These are phyloP conservation scores for Ogataea parapolymorpha DNA, from an alignment of 805 yeast species.

Conservation along the genomic window DNA sequence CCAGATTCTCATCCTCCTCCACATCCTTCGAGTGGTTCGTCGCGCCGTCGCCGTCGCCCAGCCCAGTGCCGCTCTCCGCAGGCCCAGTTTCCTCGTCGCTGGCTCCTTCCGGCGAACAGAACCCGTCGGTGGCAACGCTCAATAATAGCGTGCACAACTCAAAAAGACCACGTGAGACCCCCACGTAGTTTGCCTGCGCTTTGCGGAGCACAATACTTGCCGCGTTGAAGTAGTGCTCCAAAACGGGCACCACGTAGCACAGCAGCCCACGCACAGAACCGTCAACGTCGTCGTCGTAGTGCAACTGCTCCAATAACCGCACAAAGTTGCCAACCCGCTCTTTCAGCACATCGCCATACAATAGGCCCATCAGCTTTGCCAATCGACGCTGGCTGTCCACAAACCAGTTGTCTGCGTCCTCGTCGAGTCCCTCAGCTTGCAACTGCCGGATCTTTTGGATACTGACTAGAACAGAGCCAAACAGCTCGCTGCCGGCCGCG, in stretches of 20 bases:
- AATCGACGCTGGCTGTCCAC: slow-evolving; percentile 44
- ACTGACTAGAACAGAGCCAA: slow-evolving; percentile 59
- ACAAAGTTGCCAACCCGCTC: slow-evolving; percentile 29
- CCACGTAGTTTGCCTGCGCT: slow-evolving; percentile 46
- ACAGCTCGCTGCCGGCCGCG: slow-evolving; percentile 43
- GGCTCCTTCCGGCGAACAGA: slow-evolving; percentile 88
- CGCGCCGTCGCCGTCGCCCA: slow-evolving; percentile 80
- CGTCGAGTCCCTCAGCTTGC: slow-evolving; percentile 32
- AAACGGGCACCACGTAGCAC: slow-evolving; percentile 58
- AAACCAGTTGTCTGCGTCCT: slow-evolving; percentile 71
- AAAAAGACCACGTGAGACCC: slow-evolving; percentile 59
- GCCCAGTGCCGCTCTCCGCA: slow-evolving; percentile 87
- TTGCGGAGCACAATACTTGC: slow-evolving; percentile 41
- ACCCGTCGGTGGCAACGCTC: slow-evolving; percentile 72
- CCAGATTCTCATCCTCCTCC: slow-evolving; percentile 86
- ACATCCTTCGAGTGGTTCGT: slow-evolving; percentile 76
- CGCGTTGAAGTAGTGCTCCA: slow-evolving; percentile 57
- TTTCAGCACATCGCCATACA: slow-evolving; percentile 22
- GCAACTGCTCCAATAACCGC: slow-evolving; percentile 26
- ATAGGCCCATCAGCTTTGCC: slow-evolving; percentile 37
- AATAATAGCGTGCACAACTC: slow-evolving; percentile 53
- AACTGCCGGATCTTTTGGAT: slow-evolving; percentile 56
- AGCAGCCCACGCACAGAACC: slow-evolving; percentile 43
- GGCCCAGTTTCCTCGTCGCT: slow-evolving; percentile 57
- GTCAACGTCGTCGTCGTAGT: slow-evolving; percentile 37